Evolutionary conservation across 371 early-diverging fungal genomes (phyloP).

Genomic region (Quaeritorhiza haematococci): DNA sequence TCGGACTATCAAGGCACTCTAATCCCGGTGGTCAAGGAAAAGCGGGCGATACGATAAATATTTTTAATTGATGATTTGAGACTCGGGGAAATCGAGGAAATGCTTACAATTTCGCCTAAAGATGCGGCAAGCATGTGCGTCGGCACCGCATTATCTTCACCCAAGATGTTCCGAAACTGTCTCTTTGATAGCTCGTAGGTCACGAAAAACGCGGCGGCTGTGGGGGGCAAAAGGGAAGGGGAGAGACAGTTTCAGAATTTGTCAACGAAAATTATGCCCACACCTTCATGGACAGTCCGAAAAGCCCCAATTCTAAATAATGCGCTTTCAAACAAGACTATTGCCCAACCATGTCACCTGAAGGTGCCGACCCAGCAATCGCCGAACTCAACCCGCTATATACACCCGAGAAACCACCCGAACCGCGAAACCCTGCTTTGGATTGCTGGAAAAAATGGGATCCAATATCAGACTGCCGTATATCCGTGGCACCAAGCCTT

Average conservation of each 20-base stretch:
- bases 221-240: neutral
- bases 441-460: slow-evolving; percentile 55
- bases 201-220: slow-evolving; percentile 89
- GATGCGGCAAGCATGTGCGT: slow-evolving; percentile 88
- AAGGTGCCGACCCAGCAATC: slow-evolving; percentile 88
- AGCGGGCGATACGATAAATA: neutral
- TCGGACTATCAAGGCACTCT: slow-evolving; percentile 87
- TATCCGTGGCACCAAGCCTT: neutral
- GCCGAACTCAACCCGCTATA: slow-evolving; percentile 90
- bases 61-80: neutral
- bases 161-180: slow-evolving; percentile 19
- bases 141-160: slow-evolving; percentile 51
- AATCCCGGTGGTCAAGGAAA: neutral
- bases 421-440: slow-evolving; percentile 74
- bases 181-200: slow-evolving; percentile 82
- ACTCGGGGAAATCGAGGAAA: neutral
- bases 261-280: neutral
- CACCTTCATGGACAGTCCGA: neutral
- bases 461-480: neutral
- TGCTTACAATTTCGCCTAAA: slow-evolving; percentile 80
- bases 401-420: slow-evolving; percentile 89
- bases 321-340: neutral
- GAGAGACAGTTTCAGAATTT: too few relatives aligned
- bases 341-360: slow-evolving; percentile 45
- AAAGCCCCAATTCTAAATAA: neutral